A percentile compares a stretch with the other conserved stretches of the same genome.
These are phyloP conservation scores for Wallacemonas sp. DNA, from an alignment of 208 protist species.

Conservation along the genomic window DNA sequence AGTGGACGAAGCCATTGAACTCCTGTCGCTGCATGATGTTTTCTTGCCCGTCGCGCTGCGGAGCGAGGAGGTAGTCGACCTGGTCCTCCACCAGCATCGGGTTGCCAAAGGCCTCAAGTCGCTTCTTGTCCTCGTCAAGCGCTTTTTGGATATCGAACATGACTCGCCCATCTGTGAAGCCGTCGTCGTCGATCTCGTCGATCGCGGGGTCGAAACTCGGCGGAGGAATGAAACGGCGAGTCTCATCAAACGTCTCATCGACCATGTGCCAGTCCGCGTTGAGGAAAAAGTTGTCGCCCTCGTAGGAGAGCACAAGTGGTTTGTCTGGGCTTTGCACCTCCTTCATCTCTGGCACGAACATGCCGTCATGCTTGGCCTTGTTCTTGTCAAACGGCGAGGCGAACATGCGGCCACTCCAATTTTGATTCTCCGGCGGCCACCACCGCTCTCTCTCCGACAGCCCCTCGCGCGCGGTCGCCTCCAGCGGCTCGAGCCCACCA, in stretches of 20 bases:
- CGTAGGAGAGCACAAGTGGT: constrained; percentile 77
- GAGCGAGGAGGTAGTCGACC: constrained; percentile 78
- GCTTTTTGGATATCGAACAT: constrained; percentile 86
- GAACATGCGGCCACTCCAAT: constrained; percentile 76
- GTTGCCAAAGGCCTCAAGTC: constrained; percentile 88
- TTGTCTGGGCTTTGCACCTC: constrained; percentile 48
- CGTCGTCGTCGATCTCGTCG: constrained; percentile 84
- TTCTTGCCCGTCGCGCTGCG: constrained; percentile 79
- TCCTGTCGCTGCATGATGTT: constrained; percentile 81
- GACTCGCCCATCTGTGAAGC: constrained; percentile 71
- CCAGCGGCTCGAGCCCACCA: constrained; percentile 43
- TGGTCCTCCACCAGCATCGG: constrained; percentile 85
- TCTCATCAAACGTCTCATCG: constrained; percentile 76
- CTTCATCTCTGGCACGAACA: constrained; percentile 85
- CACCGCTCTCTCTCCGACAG: constrained; percentile 47
- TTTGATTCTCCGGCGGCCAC: constrained; percentile 69
- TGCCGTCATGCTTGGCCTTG: constrained; percentile 76
- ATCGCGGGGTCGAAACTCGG: constrained; percentile 81
- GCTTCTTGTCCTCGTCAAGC: constrained; percentile 77
- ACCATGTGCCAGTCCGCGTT: constrained; percentile 75
- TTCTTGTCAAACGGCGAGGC: constrained; percentile 67
- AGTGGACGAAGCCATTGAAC: constrained; percentile 90
- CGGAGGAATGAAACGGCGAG: constrained; percentile 71
- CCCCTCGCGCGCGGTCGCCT: not conserved
- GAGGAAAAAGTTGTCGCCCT: constrained; percentile 67